These are phyloP conservation scores for Pulveroboletus ravenelii DNA, from an alignment of 768 basidiomycete genomes.

Conservation along the genomic window DNA sequence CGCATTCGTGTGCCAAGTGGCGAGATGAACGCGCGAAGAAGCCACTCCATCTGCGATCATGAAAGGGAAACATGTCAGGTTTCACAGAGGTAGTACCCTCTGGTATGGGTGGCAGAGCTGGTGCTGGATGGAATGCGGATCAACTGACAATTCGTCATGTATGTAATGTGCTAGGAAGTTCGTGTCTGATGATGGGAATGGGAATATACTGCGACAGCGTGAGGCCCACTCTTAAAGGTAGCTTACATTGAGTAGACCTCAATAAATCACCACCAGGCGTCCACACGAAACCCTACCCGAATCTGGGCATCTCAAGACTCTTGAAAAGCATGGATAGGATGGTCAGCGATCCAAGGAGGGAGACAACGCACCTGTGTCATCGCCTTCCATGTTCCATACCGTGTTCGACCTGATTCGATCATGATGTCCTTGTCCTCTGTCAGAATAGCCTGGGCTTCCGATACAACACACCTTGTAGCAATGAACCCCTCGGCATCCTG, in stretches of 20 bases:
- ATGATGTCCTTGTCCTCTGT: constrained; percentile 47
- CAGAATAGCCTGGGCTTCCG: neutral
- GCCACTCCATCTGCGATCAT: constrained; percentile 80
- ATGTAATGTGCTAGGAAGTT: constrained; percentile 59
- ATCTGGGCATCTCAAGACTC: too few species aligned
- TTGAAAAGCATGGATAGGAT: constrained; percentile 22
- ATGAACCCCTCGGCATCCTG: constrained; percentile 66
- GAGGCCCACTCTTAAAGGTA: too few species aligned
- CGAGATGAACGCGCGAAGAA: constrained; percentile 71
- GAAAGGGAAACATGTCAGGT: constrained; percentile 75
- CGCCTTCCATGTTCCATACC: constrained; percentile 85
- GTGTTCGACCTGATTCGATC: constrained; percentile 70
- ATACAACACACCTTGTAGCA: constrained; percentile 6
- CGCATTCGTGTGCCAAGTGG: constrained; percentile 17
- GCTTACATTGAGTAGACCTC: too few species aligned
- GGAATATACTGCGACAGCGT: too few species aligned
- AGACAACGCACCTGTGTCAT: constrained; percentile 64
- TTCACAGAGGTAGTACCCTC: constrained; percentile 53
- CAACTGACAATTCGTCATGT: constrained; percentile 33
- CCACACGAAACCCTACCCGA: too few species aligned
- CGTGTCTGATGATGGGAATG: too few species aligned
- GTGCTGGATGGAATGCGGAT: constrained; percentile 35
- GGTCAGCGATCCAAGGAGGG: neutral
- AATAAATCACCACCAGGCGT: too few species aligned
- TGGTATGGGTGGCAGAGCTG: constrained; percentile 40